phyloP scores from a whole-genome alignment of 768 basidiomycete genomes.

The Russula foetens region DNA sequence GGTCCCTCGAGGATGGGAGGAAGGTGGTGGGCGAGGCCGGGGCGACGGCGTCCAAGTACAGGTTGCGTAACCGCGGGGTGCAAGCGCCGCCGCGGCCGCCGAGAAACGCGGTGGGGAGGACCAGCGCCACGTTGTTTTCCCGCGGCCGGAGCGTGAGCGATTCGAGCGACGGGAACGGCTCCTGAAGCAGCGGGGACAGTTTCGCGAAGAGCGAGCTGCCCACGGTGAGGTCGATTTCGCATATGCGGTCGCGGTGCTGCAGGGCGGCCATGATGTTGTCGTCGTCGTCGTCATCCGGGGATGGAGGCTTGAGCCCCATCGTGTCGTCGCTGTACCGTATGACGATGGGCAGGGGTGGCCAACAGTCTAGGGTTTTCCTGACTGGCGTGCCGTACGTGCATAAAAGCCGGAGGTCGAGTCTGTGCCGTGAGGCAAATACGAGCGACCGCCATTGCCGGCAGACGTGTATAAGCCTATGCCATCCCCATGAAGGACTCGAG shows the following conservation, averaged over 20 bases:
- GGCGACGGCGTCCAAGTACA: not conserved
- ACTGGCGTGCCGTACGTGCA: not conserved
- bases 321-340: not conserved
- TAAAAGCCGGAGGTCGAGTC: slow-evolving; percentile 1
- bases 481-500: not conserved
- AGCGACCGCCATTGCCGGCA: not conserved
- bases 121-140: not conserved
- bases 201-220: not conserved
- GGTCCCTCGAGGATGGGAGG: not conserved
- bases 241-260: not conserved
- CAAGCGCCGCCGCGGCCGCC: too few species aligned
- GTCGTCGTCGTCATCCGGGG: not conserved
- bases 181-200: not conserved
- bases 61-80: not conserved
- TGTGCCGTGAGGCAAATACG: not conserved
- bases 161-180: not conserved
- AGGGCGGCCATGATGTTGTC: not conserved
- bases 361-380: not conserved
- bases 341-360: not conserved
- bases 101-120: not conserved
- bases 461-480: not conserved
- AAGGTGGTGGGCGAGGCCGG: not conserved
- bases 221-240: not conserved
- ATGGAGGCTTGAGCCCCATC: not conserved
- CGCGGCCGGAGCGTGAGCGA: not conserved